phyloP scores from a whole-genome alignment of 768 basidiomycete species.

The Tephrocybe sp. region DNA sequence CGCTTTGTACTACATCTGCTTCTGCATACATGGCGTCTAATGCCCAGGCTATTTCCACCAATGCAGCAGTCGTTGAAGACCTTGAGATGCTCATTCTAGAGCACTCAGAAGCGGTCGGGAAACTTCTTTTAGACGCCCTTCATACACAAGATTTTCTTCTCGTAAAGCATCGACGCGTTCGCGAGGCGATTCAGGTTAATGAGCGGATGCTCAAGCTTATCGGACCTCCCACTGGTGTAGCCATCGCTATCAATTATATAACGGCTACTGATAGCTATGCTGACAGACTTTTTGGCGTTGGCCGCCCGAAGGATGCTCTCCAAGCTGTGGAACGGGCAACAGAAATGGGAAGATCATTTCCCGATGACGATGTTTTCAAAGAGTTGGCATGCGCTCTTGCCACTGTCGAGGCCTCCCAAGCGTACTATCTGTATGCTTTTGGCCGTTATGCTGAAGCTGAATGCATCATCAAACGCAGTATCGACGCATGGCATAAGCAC shows the following conservation, averaged over 20 bases:
- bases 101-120: constrained; percentile 2
- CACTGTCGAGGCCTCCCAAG: neutral
- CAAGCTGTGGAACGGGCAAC: constrained; percentile 5
- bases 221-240: neutral
- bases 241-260: constrained; percentile 2
- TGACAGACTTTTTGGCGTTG: constrained; percentile 4
- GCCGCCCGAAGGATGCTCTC: constrained; percentile 3
- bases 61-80: constrained; percentile 2
- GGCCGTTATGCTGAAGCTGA: constrained; percentile 10
- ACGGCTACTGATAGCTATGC: constrained; percentile 1
- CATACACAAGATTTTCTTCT: constrained; percentile 6
- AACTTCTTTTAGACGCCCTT: neutral
- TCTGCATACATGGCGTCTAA: neutral
- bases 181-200: constrained; percentile 1
- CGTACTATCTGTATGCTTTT: neutral
- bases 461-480: neutral
- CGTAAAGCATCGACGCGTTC: constrained; percentile 9
- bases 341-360: neutral
- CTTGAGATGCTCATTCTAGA: constrained; percentile 1
- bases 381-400: constrained; percentile 9
- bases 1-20: neutral
- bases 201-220: constrained; percentile 3
- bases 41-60: constrained; percentile 1
- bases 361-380: neutral
- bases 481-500: neutral